Evolutionary conservation across 768 basidiomycete genomes (phyloP).

Genomic region (Pulveroboletus sp.): DNA sequence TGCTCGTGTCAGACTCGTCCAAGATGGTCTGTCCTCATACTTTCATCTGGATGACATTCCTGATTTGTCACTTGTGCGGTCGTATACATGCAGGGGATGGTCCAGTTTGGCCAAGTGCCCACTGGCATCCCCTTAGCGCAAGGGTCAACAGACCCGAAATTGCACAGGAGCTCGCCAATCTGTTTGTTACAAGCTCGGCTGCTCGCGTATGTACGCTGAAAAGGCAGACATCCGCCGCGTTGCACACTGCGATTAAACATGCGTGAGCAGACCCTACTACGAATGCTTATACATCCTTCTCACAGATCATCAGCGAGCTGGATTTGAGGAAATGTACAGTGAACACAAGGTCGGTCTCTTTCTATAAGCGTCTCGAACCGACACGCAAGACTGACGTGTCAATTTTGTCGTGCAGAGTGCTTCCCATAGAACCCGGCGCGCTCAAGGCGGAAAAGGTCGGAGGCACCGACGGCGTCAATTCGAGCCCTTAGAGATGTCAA

Average conservation of each 20-base stretch:
- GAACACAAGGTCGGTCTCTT: conserved; percentile 18
- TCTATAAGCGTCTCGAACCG: not conserved
- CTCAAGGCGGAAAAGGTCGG: not conserved
- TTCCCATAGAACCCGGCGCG: conserved; percentile 23
- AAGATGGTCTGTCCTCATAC: conserved; percentile 3
- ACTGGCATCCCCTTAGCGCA: conserved; percentile 3
- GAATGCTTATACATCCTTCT: not conserved
- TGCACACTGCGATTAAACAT: not conserved
- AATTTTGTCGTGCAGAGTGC: conserved; percentile 22
- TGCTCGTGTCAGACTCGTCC: conserved; percentile 3
- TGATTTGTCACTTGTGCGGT: not conserved
- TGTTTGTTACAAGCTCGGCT: conserved; percentile 14
- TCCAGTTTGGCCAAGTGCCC: conserved; percentile 13
- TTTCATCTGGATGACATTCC: not conserved
- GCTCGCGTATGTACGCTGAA: conserved; percentile 14
- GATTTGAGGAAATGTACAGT: conserved; percentile 16
- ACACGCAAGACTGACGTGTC: not conserved
- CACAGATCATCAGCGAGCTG: conserved; percentile 13
- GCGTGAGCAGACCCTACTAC: too few species aligned
- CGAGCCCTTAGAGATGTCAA: conserved; percentile 1
- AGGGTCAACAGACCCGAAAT: conserved; percentile 12
- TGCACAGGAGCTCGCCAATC: conserved; percentile 21
- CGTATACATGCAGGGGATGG: conserved; percentile 8
- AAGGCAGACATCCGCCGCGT: not conserved
- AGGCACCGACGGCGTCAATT: not conserved